Conservation (phyloP, 179 eudicot species). For the Beta lomatogona region DNA sequence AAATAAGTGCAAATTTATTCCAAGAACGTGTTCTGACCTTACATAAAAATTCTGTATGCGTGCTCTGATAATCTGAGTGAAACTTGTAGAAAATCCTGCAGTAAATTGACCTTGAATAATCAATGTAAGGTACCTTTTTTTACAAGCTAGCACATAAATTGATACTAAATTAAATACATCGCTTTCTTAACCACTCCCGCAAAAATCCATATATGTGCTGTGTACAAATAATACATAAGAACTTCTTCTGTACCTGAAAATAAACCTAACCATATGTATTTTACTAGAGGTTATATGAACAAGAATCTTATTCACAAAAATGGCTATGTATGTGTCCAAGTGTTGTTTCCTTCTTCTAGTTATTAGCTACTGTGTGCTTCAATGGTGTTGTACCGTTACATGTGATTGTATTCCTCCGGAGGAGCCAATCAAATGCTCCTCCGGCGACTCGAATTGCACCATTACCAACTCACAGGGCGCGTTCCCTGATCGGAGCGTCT, state of each 20-base stretch:
- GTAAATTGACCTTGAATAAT: not conserved
- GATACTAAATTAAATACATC: not conserved
- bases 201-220: not conserved
- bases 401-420: constrained; percentile 29
- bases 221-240: not conserved
- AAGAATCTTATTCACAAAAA: not conserved
- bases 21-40: too few species aligned
- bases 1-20: not conserved
- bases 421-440: constrained; percentile 35
- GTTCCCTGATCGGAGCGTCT: constrained; percentile 37
- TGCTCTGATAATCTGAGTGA: not conserved
- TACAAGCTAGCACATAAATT: not conserved
- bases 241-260: not conserved
- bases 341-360: not conserved
- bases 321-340: not conserved
- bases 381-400: not conserved
- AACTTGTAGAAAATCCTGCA: not conserved
- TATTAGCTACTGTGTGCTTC: not conserved
- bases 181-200: constrained; percentile 2
- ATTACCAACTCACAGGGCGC: constrained; percentile 34
- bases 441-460: constrained; percentile 27
- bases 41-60: too few species aligned
- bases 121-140: not conserved
- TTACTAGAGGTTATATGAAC: not conserved
- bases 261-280: not conserved